Base-by-base conservation (phyloP, 305 asterid genomes). In the Fraxinus sp. region DNA sequence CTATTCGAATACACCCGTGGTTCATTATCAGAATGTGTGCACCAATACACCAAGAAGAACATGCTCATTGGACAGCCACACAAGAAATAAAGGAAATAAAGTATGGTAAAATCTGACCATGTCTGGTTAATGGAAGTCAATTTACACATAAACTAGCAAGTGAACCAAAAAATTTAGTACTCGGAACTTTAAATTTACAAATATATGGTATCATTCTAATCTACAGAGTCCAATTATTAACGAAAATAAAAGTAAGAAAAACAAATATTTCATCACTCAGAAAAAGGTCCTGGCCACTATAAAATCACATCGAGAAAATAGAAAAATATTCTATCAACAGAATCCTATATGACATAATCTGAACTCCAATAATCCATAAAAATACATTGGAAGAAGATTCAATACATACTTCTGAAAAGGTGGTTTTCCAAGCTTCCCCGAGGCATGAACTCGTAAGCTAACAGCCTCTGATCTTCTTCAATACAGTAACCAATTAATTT, bases 371-470 rank as follows among this genome's bases (percentile, higher is more conserved):
- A 59, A 52, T 16, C 24, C 64, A 16, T 52, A 7, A 70, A 81
- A 80, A 81, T 79, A 55, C 43, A 77, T 9, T 33, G 26, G 36
- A 80, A 83, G 59, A 85, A 80, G 57, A 35, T 30, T 36, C 77
- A 84, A 32, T 82, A 82, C 94, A 24, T 92, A 96, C 99, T 90
- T 89, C 99, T 93, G 86, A 96, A 96, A 43, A 96, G 90, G 85
- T 96, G 99, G 89, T 94, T 96, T 88, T 96, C 99, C 92, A 96
- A 87, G 91, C 99, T 96, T 91, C 98, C 99, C 75, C 99, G 88
- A 22, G 98, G 99, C 99, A 96, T 93, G 86, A 96, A 96, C 88
- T 96, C 99, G 68, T 95, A 95, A 36, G 87, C 99, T 57, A 96
- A 90, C 85, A 96, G 89, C 90, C 98, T 91, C 80, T 96, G 99